These are phyloP conservation scores for Cryphonectria parasitica DNA, from an alignment of 2,329 filamentous ascomycete genomes.

Conservation along the genomic window DNA sequence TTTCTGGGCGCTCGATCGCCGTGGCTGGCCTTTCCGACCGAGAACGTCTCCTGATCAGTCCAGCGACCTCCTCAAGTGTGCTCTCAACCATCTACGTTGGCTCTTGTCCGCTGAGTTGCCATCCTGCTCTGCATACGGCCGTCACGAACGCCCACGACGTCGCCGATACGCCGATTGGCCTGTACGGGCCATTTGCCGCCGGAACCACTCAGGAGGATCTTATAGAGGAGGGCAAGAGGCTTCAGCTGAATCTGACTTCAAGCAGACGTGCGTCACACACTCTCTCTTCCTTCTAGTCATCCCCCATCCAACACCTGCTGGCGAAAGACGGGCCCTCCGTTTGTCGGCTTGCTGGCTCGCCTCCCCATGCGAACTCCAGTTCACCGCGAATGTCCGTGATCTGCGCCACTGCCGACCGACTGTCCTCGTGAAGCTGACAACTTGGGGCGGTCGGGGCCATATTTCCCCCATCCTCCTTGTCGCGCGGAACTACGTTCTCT, in stretches of 20 bases:
- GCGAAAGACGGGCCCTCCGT: not conserved
- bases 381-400: not conserved
- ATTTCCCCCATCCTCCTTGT: not conserved
- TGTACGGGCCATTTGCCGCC: slow-evolving; percentile 8
- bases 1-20: slow-evolving; percentile 1
- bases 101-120: not conserved
- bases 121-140: slow-evolving; percentile 10
- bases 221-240: slow-evolving; percentile 14
- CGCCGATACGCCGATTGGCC: slow-evolving; percentile 14
- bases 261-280: slow-evolving; percentile 22
- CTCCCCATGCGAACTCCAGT: not conserved
- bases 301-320: not conserved
- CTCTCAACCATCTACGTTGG: slow-evolving; percentile 15
- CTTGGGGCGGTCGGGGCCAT: not conserved
- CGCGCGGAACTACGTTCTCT: not conserved
- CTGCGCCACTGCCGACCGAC: not conserved
- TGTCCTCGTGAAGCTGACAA: not conserved
- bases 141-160: slow-evolving; percentile 15
- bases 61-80: slow-evolving; percentile 15
- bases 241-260: slow-evolving; percentile 20
- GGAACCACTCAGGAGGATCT: slow-evolving; percentile 13
- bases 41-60: slow-evolving; percentile 21
- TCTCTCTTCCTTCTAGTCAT: not conserved
- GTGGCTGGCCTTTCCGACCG: slow-evolving; percentile 17
- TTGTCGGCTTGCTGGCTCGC: not conserved